phyloP scores from a whole-genome alignment of 108 stramenopile genomes.

The Cyclotella kingstonii region DNA sequence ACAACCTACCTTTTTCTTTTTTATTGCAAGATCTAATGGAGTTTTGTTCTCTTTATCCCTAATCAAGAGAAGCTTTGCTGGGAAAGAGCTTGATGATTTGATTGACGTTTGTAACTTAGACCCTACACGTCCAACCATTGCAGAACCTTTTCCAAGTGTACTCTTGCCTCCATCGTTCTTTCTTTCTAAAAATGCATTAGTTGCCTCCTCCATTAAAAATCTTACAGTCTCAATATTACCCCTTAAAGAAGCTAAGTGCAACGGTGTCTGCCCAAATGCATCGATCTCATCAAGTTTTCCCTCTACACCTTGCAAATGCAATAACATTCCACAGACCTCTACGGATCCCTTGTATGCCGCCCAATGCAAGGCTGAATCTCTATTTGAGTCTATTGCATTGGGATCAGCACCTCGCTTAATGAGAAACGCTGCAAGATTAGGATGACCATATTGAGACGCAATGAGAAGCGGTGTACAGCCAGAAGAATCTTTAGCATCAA shows the following conservation, averaged over 20 bases:
- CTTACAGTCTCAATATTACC: constrained; percentile 81
- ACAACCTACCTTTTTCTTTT: constrained; percentile 73
- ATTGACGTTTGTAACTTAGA: constrained; percentile 17
- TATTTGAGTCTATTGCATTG: constrained; percentile 69
- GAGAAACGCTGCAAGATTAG: constrained; percentile 86
- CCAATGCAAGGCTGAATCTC: constrained; percentile 95
- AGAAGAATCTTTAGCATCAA: constrained; percentile 64
- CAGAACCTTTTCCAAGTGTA: constrained; percentile 1
- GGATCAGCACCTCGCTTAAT: constrained; percentile 80
- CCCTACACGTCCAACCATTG: constrained; percentile 27
- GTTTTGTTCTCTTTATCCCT: constrained; percentile 78
- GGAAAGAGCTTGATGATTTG: constrained; percentile 14
- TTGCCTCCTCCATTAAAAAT: constrained; percentile 69
- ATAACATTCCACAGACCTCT: constrained; percentile 84
- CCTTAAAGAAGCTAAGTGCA: constrained; percentile 89
- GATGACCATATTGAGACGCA: constrained; percentile 94
- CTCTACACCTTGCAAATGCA: constrained; percentile 59
- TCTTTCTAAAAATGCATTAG: background rate
- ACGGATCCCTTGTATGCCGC: constrained; percentile 94
- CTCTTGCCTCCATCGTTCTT: constrained; percentile 1
- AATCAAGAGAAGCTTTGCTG: constrained; percentile 41
- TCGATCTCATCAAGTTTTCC: constrained; percentile 62
- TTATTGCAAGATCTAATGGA: constrained; percentile 72
- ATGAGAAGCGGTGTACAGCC: constrained; percentile 92
- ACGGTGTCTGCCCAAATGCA: constrained; percentile 91